Evolutionary conservation across 1,139 yeast genomes (phyloP).

Genomic region (Taiozyma sp.): DNA sequence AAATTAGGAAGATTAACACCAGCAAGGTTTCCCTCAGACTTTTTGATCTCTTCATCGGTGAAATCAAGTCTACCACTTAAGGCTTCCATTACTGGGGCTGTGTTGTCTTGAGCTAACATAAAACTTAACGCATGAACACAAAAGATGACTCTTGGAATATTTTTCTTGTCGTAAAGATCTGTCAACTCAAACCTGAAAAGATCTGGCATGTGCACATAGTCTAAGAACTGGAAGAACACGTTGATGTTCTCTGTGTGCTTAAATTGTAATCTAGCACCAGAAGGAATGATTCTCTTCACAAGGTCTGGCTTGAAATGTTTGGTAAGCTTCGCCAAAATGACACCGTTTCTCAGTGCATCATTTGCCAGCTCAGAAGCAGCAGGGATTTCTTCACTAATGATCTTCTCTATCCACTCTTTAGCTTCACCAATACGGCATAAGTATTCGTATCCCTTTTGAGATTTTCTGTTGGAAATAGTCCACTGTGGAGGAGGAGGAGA

Average conservation of each 20-base stretch:
- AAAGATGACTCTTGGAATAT: slow-evolving; percentile 90
- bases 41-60: slow-evolving; percentile 58
- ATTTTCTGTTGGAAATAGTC: slow-evolving; percentile 10
- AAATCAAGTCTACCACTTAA: slow-evolving; percentile 61
- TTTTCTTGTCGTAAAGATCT: slow-evolving; percentile 87
- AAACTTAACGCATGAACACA: slow-evolving; percentile 87
- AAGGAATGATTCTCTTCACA: slow-evolving; percentile 48
- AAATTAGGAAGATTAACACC: slow-evolving; percentile 63
- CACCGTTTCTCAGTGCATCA: slow-evolving; percentile 75
- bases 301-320: slow-evolving; percentile 64
- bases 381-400: slow-evolving; percentile 47
- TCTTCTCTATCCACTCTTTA: slow-evolving; percentile 64
- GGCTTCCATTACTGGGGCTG: slow-evolving; percentile 50
- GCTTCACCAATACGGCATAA: slow-evolving; percentile 87
- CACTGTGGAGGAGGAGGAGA: slow-evolving; percentile 11
- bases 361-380: slow-evolving; percentile 48
- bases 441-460: slow-evolving; percentile 63
- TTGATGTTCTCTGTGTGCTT: slow-evolving; percentile 92
- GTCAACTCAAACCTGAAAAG: slow-evolving; percentile 85
- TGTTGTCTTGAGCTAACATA: slow-evolving; percentile 48
- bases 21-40: slow-evolving; percentile 62
- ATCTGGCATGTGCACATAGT: slow-evolving; percentile 72
- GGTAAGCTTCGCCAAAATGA: slow-evolving; percentile 74
- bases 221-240: slow-evolving; percentile 69
- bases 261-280: slow-evolving; percentile 62